Base-by-base conservation (phyloP, 257 asterid species). In the Schizonepeta tenuifolia region DNA sequence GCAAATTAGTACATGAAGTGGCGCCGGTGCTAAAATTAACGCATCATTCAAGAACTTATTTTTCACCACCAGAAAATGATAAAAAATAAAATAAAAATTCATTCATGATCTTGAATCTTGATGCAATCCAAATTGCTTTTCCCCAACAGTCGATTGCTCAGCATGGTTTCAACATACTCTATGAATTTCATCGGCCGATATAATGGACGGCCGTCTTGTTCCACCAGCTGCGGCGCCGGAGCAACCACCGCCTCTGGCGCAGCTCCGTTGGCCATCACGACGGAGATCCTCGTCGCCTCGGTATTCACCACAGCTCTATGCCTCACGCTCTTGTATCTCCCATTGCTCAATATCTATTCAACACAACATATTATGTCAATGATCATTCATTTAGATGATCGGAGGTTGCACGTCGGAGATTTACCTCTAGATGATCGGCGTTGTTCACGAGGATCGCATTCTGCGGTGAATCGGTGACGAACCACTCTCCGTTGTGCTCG, bases 361-460 rank as follows among this genome's bases (percentile, higher is more conserved):
- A 22, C 13, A 12, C 3, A 28, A 28, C 5, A 3, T 28, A 28
- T n/a, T n/a, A n/a, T n/a, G n/a, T n/a, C n/a, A n/a, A n/a, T n/a
- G n/a, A n/a, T n/a, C n/a, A n/a, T n/a, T n/a, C n/a, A n/a, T n/a
- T n/a, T n/a, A n/a, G n/a, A n/a, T n/a, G n/a, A n/a, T n/a, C n/a
- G n/a, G n/a, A n/a, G n/a, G n/a, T n/a, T n/a, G n/a, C n/a, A n/a
- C n/a, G n/a, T n/a, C n/a, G n/a, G 4, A 54, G 35, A 49, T 12
- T 54, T 63, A 79, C 86, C 82, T 83, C 80, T 38, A 83, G 87
- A 62, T 83, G 84, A 50, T 85, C 90, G 9, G 77, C 86, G 1
- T 77, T 78, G 55, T 43, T 64, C 3, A 64, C 69, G 21, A 64
- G 55, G 21, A 64, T 64, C 0, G 69, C 33, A 5, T 64, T 64